Percentiles rank a stretch among this genome's conserved stretches.
Evolutionary conservation across 495 filamentous ascomycete species (phyloP).

Genomic region (Talaromyces adpressus): DNA sequence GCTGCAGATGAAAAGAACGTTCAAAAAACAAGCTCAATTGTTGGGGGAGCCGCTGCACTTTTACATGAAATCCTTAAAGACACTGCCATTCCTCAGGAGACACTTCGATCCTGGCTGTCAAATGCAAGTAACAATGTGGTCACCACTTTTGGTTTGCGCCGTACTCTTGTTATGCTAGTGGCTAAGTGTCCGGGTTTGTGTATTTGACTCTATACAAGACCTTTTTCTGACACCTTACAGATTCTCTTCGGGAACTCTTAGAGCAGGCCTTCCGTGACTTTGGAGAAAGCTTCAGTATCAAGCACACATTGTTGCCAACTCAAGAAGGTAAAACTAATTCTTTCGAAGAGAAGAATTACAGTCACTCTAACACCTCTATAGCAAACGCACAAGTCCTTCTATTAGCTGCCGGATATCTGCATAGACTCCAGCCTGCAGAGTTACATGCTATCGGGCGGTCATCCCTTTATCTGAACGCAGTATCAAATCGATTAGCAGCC

Average conservation of each 20-base stretch:
- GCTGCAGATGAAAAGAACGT: constrained; percentile 10
- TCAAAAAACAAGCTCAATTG: constrained; percentile 8
- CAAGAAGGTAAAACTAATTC: constrained; percentile 64
- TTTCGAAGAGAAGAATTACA: not conserved
- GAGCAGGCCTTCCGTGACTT: constrained; percentile 66
- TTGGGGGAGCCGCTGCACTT: constrained; percentile 36
- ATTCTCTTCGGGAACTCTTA: constrained; percentile 49
- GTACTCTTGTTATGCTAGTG: constrained; percentile 58
- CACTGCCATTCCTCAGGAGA: constrained; percentile 28
- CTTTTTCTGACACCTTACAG: constrained; percentile 17
- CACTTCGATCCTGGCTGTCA: constrained; percentile 63
- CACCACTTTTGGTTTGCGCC: constrained; percentile 55
- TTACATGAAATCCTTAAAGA: constrained; percentile 28
- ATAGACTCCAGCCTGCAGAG: constrained; percentile 51
- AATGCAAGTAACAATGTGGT: constrained; percentile 48
- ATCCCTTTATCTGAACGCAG: constrained; percentile 60
- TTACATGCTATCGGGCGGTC: constrained; percentile 62
- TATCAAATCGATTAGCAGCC: constrained; percentile 81
- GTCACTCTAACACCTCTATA: constrained; percentile 26
- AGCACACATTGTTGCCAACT: constrained; percentile 68
- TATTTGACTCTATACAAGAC: not conserved
- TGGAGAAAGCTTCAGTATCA: constrained; percentile 79
- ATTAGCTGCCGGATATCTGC: constrained; percentile 67
- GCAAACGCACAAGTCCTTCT: constrained; percentile 76
- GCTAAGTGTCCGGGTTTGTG: constrained; percentile 43